phyloP scores from a whole-genome alignment of 2,329 filamentous ascomycete genomes.

The Aspergillus cejpii region DNA sequence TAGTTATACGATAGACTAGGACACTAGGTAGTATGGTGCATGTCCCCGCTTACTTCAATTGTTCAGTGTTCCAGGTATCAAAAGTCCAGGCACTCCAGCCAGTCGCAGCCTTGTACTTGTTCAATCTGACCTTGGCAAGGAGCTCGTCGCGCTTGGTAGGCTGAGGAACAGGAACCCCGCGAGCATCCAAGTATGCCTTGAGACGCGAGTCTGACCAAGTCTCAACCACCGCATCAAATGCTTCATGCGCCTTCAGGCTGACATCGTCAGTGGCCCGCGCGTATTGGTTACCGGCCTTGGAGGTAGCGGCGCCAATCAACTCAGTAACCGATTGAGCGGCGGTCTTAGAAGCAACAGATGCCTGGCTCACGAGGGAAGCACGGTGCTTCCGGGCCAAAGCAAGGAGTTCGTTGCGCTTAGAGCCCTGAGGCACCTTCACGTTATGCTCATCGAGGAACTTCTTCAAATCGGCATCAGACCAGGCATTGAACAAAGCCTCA shows the following conservation, averaged over 20 bases:
- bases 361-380: conserved; percentile 49
- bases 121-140: conserved; percentile 64
- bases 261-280: conserved; percentile 67
- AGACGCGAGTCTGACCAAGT: conserved; percentile 70
- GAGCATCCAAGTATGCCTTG: conserved; percentile 70
- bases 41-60: conserved; percentile 50
- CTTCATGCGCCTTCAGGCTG: conserved; percentile 55
- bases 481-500: conserved; percentile 78
- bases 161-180: conserved; percentile 69
- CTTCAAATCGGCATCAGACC: conserved; percentile 86
- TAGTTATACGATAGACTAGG: background rate
- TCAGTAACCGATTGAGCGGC: conserved; percentile 44
- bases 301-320: conserved; percentile 62
- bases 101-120: conserved; percentile 62
- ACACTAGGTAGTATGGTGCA: background rate
- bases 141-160: conserved; percentile 65
- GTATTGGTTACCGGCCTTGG: conserved; percentile 67
- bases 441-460: conserved; percentile 87
- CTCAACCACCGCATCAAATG: conserved; percentile 57
- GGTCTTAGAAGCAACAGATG: conserved; percentile 47
- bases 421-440: conserved; percentile 85
- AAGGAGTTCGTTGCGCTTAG: conserved; percentile 79
- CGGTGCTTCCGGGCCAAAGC: conserved; percentile 85
- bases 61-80: conserved; percentile 66
- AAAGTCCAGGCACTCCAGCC: conserved; percentile 71